Evolutionary conservation across 1,139 yeast genomes (phyloP).

Genomic region (Blastobotrys aristatus): DNA sequence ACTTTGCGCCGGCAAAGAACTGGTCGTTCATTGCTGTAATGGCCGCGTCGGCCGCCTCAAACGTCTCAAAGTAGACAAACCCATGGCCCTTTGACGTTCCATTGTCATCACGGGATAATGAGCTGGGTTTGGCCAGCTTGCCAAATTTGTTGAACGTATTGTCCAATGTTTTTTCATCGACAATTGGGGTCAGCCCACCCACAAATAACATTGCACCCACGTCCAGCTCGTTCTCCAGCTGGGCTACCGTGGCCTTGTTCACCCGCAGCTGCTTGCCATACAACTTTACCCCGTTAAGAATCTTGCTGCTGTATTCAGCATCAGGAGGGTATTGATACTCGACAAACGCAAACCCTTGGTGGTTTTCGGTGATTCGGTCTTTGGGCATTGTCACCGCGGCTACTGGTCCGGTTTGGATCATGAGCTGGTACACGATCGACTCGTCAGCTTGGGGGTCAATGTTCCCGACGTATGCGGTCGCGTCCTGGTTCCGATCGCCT

Average conservation of each 20-base stretch:
- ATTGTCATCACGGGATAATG: constrained; percentile 47
- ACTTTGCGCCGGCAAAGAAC: constrained; percentile 60
- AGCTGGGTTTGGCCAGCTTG: constrained; percentile 47
- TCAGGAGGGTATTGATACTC: constrained; percentile 60
- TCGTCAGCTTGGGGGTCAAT: constrained; percentile 71
- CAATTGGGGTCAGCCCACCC: constrained; percentile 64
- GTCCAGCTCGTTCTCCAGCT: constrained; percentile 35
- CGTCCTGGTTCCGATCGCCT: constrained; percentile 49
- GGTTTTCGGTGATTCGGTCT: constrained; percentile 64
- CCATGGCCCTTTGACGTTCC: constrained; percentile 63
- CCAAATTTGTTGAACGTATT: constrained; percentile 74
- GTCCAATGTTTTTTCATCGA: constrained; percentile 54
- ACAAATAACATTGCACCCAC: constrained; percentile 75
- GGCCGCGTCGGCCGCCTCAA: constrained; percentile 69
- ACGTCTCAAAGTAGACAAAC: constrained; percentile 55
- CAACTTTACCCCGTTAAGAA: constrained; percentile 58
- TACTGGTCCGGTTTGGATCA: constrained; percentile 82
- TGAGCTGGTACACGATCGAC: constrained; percentile 63
- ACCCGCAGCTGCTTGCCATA: constrained; percentile 63
- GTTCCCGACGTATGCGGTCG: constrained; percentile 79
- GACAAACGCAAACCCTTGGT: constrained; percentile 87
- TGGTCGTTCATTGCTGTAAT: constrained; percentile 65
- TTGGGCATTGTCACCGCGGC: constrained; percentile 67
- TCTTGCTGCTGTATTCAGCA: constrained; percentile 62
- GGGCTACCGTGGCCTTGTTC: constrained; percentile 43